phyloP scores from a whole-genome alignment of 768 basidiomycete species.

The Podaxis sp. region DNA sequence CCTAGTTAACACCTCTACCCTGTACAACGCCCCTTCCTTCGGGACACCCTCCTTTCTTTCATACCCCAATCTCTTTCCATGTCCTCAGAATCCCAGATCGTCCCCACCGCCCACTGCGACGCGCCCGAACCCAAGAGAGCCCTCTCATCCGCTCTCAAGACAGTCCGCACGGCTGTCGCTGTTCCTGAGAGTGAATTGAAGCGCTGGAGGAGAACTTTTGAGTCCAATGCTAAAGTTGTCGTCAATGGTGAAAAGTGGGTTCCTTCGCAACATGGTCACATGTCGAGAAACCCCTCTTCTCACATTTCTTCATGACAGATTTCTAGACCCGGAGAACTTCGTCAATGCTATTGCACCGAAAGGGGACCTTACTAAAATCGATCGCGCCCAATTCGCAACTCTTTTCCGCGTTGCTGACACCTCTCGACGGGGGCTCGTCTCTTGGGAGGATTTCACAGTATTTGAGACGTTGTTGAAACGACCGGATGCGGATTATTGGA shows the following conservation, averaged over 20 bases:
- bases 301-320: conserved; percentile 44
- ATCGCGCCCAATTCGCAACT: conserved; percentile 82
- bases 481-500: conserved; percentile 96
- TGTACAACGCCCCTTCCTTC: conserved; percentile 11
- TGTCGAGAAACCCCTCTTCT: conserved; percentile 16
- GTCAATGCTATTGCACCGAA: conserved; percentile 93
- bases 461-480: conserved; percentile 92
- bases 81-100: conserved; percentile 34
- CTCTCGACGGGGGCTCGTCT: conserved; percentile 68
- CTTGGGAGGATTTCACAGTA: conserved; percentile 94
- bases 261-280: conserved; percentile 15
- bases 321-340: conserved; percentile 82
- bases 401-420: conserved; percentile 88
- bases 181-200: conserved; percentile 80
- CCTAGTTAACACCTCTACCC: conserved; percentile 15
- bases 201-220: conserved; percentile 88
- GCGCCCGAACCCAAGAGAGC: conserved; percentile 34
- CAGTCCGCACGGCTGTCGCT: conserved; percentile 63
- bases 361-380: conserved; percentile 81
- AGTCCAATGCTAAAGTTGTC: conserved; percentile 70
- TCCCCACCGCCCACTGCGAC: conserved; percentile 55
- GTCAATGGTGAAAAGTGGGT: conserved; percentile 80
- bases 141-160: conserved; percentile 52
- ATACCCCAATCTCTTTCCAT: conserved; percentile 31
- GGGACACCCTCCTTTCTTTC: conserved; percentile 29